Conservation (phyloP, 805 yeast species). For the Hyphopichia homilentoma region DNA sequence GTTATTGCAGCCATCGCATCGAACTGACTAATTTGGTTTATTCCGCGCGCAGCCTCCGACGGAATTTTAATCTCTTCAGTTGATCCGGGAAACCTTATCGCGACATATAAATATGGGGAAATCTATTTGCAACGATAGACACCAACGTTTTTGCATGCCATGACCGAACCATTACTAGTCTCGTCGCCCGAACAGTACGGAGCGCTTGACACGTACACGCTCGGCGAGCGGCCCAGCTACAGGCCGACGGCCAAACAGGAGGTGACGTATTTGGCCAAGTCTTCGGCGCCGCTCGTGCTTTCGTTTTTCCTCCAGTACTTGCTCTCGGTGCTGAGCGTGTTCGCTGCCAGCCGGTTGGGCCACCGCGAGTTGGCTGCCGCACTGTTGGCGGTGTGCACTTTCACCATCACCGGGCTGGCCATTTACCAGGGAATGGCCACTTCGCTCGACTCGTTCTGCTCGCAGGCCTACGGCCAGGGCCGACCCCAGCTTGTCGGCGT, state of each 20-base stretch:
- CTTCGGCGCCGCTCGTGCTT: constrained; percentile 59
- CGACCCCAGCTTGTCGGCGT: constrained; percentile 63
- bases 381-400: constrained; percentile 75
- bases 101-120: too few species aligned
- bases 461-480: constrained; percentile 82
- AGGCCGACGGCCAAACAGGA: constrained; percentile 11
- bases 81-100: too few species aligned
- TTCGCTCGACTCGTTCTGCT: constrained; percentile 73
- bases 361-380: constrained; percentile 77
- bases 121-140: too few species aligned
- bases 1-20: too few species aligned
- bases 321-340: constrained; percentile 68
- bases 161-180: too few species aligned
- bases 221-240: too few species aligned
- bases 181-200: too few species aligned
- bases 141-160: too few species aligned
- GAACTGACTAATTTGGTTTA: too few species aligned
- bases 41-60: too few species aligned
- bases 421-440: constrained; percentile 79
- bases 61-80: too few species aligned
- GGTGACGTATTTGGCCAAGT: constrained; percentile 18
- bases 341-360: constrained; percentile 77
- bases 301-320: constrained; percentile 70
- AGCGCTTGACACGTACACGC: too few species aligned
- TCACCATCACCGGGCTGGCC: constrained; percentile 69